Conservation (phyloP, 345 rosid genomes). For the Hibiscus tridactylites region DNA sequence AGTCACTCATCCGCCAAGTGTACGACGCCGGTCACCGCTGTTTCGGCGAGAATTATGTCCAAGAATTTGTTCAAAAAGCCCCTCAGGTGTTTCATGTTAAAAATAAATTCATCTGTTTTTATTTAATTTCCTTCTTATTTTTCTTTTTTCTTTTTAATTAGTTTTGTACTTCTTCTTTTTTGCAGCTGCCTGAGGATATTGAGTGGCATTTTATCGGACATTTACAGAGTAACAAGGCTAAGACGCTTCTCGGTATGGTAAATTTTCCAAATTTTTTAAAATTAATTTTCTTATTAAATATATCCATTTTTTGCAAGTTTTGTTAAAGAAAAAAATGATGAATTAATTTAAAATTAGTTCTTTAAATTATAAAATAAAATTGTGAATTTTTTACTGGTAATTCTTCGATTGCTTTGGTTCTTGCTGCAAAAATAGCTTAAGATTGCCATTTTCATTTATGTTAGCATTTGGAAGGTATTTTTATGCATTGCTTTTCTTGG, state of each 20-base stretch:
- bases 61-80: slow-evolving; percentile 78
- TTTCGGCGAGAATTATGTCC: slow-evolving; percentile 89
- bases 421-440: not conserved
- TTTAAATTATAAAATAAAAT: not conserved
- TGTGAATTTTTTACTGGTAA: not conserved
- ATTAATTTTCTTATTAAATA: not conserved
- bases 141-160: not conserved
- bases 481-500: not conserved
- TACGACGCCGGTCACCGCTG: slow-evolving; percentile 87
- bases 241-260: slow-evolving; percentile 57
- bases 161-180: not conserved
- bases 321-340: not conserved
- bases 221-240: slow-evolving; percentile 89
- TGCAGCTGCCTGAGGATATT: slow-evolving; percentile 77
- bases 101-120: not conserved
- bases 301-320: not conserved
- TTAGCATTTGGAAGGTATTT: not conserved
- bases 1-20: slow-evolving; percentile 69
- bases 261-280: not conserved
- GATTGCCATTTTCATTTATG: not conserved
- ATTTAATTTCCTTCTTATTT: not conserved
- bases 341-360: not conserved
- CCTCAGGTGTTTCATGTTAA: slow-evolving; percentile 43
- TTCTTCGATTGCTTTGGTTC: not conserved
- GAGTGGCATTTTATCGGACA: slow-evolving; percentile 91